These are phyloP conservation scores for Nephromyces sp. DNA, from an alignment of 169 alveolate species.

Conservation along the genomic window DNA sequence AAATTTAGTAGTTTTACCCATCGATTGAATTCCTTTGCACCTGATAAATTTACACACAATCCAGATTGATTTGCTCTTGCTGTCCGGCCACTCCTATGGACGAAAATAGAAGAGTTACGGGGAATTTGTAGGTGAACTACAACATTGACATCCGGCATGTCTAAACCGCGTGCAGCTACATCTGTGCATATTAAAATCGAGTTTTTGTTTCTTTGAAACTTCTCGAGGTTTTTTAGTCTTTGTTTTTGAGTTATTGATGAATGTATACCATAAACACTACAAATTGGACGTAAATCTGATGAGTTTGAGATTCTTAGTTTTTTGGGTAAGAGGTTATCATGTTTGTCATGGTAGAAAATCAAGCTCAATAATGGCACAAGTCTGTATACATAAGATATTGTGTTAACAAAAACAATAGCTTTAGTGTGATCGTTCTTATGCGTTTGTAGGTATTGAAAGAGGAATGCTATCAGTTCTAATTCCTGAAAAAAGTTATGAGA, in stretches of 20 bases:
- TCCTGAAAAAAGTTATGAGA: too few species aligned
- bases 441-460: too few species aligned
- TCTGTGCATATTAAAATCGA: slow-evolving; percentile 79
- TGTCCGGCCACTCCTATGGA: slow-evolving; percentile 88
- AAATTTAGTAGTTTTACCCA: too few species aligned
- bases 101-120: slow-evolving; percentile 67
- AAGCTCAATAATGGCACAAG: too few species aligned
- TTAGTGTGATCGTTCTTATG: too few species aligned
- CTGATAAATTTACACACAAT: neutral
- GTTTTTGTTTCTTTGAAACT: neutral
- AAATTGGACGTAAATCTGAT: too few species aligned
- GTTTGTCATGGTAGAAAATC: neutral
- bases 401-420: too few species aligned
- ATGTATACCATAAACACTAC: neutral
- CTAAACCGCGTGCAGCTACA: slow-evolving; percentile 85
- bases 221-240: neutral
- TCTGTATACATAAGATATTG: too few species aligned
- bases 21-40: neutral
- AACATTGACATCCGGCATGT: slow-evolving; percentile 80
- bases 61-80: slow-evolving; percentile 74
- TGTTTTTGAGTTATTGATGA: neutral
- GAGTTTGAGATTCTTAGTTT: neutral
- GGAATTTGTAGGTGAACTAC: slow-evolving; percentile 82
- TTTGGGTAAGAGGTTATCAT: neutral
- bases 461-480: too few species aligned